Percentiles rank a stretch among this genome's conserved stretches.
Conservation (phyloP, 2,329 filamentous ascomycete genomes). For the Ophiostoma novo-ulmi region DNA sequence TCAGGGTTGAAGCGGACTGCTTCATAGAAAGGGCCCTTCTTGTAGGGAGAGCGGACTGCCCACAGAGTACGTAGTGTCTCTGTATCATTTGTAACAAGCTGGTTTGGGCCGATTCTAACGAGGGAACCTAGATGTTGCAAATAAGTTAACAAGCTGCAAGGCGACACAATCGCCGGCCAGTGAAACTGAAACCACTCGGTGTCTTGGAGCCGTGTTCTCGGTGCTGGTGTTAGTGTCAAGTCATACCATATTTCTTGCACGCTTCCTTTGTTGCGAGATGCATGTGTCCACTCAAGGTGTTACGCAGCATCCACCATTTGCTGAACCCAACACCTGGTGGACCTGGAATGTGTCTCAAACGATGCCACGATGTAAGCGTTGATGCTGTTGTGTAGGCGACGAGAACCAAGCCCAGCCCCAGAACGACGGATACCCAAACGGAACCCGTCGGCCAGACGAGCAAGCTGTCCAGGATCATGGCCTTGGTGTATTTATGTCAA, state of each 20-base stretch:
- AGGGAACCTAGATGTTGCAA: slow-evolving; percentile 27
- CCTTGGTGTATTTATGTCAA: not conserved
- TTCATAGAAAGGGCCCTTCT: slow-evolving; percentile 37
- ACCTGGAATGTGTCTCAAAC: slow-evolving; percentile 31
- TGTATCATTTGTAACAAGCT: slow-evolving; percentile 31
- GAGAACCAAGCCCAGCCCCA: slow-evolving; percentile 22
- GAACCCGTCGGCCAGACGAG: slow-evolving; percentile 13
- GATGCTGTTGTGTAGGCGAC: slow-evolving; percentile 26
- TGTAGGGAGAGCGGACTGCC: slow-evolving; percentile 37
- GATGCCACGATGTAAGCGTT: slow-evolving; percentile 29
- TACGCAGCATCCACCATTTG: slow-evolving; percentile 33
- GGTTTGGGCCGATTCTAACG: slow-evolving; percentile 31
- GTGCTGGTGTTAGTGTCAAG: not conserved
- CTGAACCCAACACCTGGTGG: slow-evolving; percentile 29
- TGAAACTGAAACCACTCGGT: not conserved
- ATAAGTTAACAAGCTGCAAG: not conserved
- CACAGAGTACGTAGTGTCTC: slow-evolving; percentile 33
- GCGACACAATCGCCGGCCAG: not conserved
- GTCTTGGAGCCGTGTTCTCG: not conserved
- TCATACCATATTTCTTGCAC: slow-evolving; percentile 29
- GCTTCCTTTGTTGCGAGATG: slow-evolving; percentile 30
- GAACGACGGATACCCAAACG: slow-evolving; percentile 6
- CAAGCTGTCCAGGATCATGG: slow-evolving; percentile 19
- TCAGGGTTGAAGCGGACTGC: slow-evolving; percentile 37
- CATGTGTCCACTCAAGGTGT: slow-evolving; percentile 31